phyloP scores from a whole-genome alignment of 495 filamentous ascomycete genomes.

The Aspergillus steynii region DNA sequence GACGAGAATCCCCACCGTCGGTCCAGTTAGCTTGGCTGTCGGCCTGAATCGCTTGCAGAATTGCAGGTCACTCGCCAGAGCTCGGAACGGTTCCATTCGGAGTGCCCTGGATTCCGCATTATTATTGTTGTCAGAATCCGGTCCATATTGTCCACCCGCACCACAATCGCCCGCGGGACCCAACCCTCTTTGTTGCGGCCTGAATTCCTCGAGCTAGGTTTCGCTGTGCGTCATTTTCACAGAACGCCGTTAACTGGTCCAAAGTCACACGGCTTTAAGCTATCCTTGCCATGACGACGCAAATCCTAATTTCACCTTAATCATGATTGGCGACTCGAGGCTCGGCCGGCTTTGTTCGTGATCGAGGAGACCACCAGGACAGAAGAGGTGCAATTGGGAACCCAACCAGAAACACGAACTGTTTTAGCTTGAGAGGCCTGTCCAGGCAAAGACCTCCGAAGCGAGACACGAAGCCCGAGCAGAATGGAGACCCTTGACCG shows the following conservation, averaged over 20 bases:
- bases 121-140: neutral
- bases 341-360: neutral
- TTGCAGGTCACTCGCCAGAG: neutral
- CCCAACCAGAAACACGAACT: neutral
- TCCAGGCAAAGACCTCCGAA: neutral
- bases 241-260: too few relatives aligned
- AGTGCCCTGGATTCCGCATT: neutral
- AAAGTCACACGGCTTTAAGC: neutral
- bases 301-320: neutral
- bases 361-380: neutral
- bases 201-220: neutral
- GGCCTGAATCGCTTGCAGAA: neutral
- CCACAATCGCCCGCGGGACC: neutral
- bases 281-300: neutral
- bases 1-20: neutral
- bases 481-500: neutral
- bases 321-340: neutral
- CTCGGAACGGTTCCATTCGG: neutral
- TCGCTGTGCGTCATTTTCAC: neutral
- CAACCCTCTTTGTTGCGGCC: neutral
- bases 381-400: neutral
- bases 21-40: too few relatives aligned
- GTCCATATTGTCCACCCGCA: neutral
- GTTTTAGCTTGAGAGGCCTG: neutral
- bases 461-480: conserved; percentile 4